Base-by-base conservation (phyloP, 768 basidiomycete species). In the Baorangia bicolor region DNA sequence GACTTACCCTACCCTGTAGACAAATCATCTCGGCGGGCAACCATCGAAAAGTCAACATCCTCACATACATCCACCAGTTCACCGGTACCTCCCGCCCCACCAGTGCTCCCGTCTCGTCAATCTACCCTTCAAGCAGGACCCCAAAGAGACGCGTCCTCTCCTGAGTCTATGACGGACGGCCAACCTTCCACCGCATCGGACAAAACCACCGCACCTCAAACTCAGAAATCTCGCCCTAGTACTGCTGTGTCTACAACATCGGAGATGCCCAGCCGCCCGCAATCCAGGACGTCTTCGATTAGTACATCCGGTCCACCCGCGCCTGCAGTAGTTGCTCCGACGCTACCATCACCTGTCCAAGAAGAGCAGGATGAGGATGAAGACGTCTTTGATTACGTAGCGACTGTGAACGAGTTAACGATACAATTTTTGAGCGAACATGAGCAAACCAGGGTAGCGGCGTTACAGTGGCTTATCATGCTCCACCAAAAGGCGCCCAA, bases 391-490 rank as follows among this genome's bases (percentile, higher is more conserved):
- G 93, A 97, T 67, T 97, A 97, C 64, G 89, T 92, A 61, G 83
- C 86, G 20, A 98, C 94, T 0, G 96, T 99, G 49, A 92, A 91
- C 65, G 92, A 90, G 47, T 73, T 99, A 59, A 97, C 94, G 5
- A 77, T 97, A 47, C 94, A 97, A 62, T 95, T 99, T 69, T 68
- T 98, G 73, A 94, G 91, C 71, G 96, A 99, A 72, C 94, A 92
- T 62, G 96, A 97, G 68, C 94, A 98, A 67, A 98, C 97, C 0
- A 78, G 95, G 46, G 92, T 98, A 6, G 94, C 94, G 27, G 94
- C 96, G 3, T 71, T 99, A 63, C 95, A 96, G 73, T 99, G 97
- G 97, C 77, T 99, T 37, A 87, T 97, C 53, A 99, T 99, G 97
- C 75, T 99, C 49, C 97, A 99, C 73, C 91, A 95, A 69, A 98